Evolutionary conservation across 139 green algal genomes (phyloP).

Genomic region (Zygnema cylindricum): DNA sequence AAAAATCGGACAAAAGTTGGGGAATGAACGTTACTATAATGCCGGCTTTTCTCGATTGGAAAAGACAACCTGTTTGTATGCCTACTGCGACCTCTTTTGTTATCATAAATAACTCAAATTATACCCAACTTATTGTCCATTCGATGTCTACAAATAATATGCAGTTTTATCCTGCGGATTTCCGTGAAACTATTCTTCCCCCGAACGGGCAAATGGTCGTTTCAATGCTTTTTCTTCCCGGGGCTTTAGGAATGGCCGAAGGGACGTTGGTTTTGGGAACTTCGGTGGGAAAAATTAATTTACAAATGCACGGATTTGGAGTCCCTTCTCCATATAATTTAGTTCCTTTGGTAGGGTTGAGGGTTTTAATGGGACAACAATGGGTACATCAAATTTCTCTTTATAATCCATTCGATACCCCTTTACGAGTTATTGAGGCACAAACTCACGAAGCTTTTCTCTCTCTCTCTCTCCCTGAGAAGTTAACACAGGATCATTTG

Average conservation of each 20-base stretch:
- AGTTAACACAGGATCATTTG: neutral
- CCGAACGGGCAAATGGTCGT: slow-evolving; percentile 45
- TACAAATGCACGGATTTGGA: slow-evolving; percentile 49
- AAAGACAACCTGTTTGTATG: slow-evolving; percentile 29
- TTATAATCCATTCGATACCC: slow-evolving; percentile 13
- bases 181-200: slow-evolving; percentile 12
- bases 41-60: slow-evolving; percentile 48
- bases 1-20: neutral
- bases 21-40: neutral
- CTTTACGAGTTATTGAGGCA: neutral
- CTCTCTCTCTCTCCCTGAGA: neutral
- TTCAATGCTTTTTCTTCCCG: slow-evolving; percentile 41
- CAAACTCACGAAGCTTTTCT: slow-evolving; percentile 12
- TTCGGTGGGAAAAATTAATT: slow-evolving; percentile 30
- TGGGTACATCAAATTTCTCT: neutral
- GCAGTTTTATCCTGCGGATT: slow-evolving; percentile 55
- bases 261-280: slow-evolving; percentile 51
- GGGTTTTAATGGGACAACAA: neutral
- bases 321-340: neutral
- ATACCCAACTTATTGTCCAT: slow-evolving; percentile 33
- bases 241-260: slow-evolving; percentile 12
- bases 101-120: slow-evolving; percentile 49
- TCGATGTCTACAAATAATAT: slow-evolving; percentile 56
- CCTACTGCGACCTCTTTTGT: neutral
- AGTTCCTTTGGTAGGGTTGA: neutral